A percentile compares a stretch with the other conserved stretches of the same genome.
Conservation (phyloP, 148 eudicot genomes). For the Vaccinium myrtillus region DNA sequence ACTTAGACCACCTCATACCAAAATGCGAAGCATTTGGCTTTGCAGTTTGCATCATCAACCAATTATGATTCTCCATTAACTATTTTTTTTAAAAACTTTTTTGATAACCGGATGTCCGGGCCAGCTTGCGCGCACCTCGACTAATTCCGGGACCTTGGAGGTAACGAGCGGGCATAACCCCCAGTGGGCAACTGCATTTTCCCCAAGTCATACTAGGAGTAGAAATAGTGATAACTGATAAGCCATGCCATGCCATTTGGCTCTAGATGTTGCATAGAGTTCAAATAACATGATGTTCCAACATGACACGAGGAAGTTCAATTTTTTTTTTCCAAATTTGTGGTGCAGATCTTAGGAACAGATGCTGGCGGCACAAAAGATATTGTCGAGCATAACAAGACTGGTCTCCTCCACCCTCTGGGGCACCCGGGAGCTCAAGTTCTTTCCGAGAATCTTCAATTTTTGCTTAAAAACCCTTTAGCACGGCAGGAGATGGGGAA, state of each 20-base stretch:
- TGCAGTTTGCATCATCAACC: background rate
- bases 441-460: constrained; percentile 66
- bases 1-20: background rate
- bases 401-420: constrained; percentile 80
- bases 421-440: constrained; percentile 68
- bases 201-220: background rate
- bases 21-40: background rate
- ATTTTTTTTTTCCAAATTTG: background rate
- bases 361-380: constrained; percentile 95
- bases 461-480: constrained; percentile 63
- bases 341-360: constrained; percentile 85
- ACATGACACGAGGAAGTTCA: background rate
- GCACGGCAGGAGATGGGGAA: constrained; percentile 72
- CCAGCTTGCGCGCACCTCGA: too few relatives aligned
- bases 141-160: too few relatives aligned
- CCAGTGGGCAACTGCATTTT: background rate
- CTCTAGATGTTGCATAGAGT: background rate
- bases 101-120: too few relatives aligned
- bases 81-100: background rate
- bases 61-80: background rate
- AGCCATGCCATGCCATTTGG: background rate
- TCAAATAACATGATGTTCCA: background rate
- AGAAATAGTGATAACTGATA: background rate
- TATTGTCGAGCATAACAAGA: constrained; percentile 76
- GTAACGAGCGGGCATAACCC: too few relatives aligned